Percentiles rank a stretch among this genome's conserved stretches.
Conservation (phyloP, 176 grass and related monocot species). For the Stipa capillata region DNA sequence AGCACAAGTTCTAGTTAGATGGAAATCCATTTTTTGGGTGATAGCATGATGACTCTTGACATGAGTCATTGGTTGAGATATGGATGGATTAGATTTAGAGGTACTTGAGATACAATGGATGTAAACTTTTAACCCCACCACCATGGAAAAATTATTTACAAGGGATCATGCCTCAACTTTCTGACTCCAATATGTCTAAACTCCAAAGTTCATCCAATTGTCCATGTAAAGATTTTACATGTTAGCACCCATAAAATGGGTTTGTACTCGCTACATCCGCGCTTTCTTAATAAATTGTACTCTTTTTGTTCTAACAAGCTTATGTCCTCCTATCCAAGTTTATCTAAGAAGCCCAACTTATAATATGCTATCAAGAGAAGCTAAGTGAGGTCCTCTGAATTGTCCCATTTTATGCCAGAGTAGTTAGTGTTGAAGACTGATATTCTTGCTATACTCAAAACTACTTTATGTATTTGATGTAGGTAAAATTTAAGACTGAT, state of each 20-base stretch:
- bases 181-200: not conserved
- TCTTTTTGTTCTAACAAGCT: not conserved
- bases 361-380: not conserved
- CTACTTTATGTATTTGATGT: not conserved
- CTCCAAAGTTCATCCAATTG: not conserved
- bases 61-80: not conserved
- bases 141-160: not conserved
- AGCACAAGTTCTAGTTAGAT: not conserved
- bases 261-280: not conserved
- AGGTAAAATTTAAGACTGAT: slow-evolving; percentile 66
- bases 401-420: not conserved
- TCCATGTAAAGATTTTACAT: not conserved
- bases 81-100: not conserved
- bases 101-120: not conserved
- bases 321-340: not conserved
- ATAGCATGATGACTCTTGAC: not conserved
- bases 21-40: not conserved
- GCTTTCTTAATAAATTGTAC: not conserved
- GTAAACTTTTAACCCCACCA: not conserved
- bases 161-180: not conserved
- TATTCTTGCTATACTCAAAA: not conserved
- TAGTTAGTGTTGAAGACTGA: not conserved
- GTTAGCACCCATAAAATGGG: not conserved
- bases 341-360: not conserved
- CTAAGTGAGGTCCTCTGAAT: not conserved